Evolutionary conservation across 2,329 filamentous ascomycete species (phyloP).

Genomic region (Aureobasidium namibiae): DNA sequence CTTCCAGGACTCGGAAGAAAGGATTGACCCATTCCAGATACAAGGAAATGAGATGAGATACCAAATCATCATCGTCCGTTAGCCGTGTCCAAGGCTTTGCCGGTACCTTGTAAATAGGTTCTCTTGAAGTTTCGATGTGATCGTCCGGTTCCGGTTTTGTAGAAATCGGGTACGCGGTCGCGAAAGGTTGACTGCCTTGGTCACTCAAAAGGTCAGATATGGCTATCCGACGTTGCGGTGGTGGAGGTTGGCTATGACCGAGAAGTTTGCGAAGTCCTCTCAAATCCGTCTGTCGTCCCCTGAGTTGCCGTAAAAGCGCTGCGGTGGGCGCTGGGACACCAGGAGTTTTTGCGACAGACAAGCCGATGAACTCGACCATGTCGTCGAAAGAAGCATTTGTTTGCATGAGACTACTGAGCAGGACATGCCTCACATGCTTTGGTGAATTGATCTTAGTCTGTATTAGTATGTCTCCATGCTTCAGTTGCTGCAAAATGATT

Average conservation of each 20-base stretch:
- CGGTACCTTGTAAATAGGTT: slow-evolving; percentile 19
- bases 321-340: background rate
- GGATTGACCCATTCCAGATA: slow-evolving; percentile 18
- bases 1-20: slow-evolving; percentile 26
- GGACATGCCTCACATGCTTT: background rate
- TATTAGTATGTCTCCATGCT: background rate
- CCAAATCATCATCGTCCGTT: slow-evolving; percentile 21
- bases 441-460: background rate
- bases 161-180: background rate
- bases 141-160: background rate
- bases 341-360: background rate
- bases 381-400: slow-evolving; percentile 15
- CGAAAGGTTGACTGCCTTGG: background rate
- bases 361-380: slow-evolving; percentile 5
- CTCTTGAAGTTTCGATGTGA: background rate
- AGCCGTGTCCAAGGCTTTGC: slow-evolving; percentile 26
- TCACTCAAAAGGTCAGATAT: slow-evolving; percentile 2
- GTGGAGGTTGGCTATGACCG: background rate
- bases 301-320: background rate
- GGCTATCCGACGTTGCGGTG: background rate
- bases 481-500: slow-evolving; percentile 10
- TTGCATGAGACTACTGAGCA: slow-evolving; percentile 13
- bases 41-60: slow-evolving; percentile 26
- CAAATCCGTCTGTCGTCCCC: background rate
- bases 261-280: background rate